Conservation (phyloP, 73 alveolate species). For the Paramecium primaurelia region DNA sequence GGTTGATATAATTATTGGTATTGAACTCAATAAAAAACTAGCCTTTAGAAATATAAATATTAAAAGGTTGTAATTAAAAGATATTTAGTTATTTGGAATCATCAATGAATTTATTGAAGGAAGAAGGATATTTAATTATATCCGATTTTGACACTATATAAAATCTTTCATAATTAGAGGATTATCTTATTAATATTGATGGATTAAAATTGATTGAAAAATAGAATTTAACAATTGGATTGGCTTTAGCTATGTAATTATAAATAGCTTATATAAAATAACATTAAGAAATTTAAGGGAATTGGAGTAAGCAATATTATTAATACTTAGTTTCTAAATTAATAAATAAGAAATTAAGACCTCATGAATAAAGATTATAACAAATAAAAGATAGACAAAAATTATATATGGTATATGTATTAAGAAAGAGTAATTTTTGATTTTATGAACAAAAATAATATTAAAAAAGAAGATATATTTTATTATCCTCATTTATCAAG, state of each 20-base stretch:
- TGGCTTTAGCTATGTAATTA: background rate
- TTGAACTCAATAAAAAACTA: background rate
- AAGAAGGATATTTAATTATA: background rate
- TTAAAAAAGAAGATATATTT: background rate
- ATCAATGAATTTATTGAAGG: background rate
- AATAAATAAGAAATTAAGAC: background rate
- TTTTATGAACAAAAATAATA: background rate
- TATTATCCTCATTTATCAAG: background rate
- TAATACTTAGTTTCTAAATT: background rate
- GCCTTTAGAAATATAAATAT: background rate
- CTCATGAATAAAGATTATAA: background rate
- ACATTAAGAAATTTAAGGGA: background rate
- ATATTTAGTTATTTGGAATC: background rate
- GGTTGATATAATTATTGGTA: background rate
- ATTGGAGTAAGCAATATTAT: background rate
- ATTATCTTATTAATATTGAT: background rate
- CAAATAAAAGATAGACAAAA: background rate
- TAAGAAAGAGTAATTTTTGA: background rate
- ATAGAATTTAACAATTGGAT: background rate
- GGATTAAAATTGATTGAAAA: background rate
- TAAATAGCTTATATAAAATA: background rate
- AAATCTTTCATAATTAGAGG: background rate
- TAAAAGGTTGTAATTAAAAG: background rate
- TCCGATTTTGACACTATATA: background rate
- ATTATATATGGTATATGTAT: background rate